These are phyloP conservation scores for Chaetomium tenue DNA, from an alignment of 495 filamentous ascomycete genomes.

Conservation along the genomic window DNA sequence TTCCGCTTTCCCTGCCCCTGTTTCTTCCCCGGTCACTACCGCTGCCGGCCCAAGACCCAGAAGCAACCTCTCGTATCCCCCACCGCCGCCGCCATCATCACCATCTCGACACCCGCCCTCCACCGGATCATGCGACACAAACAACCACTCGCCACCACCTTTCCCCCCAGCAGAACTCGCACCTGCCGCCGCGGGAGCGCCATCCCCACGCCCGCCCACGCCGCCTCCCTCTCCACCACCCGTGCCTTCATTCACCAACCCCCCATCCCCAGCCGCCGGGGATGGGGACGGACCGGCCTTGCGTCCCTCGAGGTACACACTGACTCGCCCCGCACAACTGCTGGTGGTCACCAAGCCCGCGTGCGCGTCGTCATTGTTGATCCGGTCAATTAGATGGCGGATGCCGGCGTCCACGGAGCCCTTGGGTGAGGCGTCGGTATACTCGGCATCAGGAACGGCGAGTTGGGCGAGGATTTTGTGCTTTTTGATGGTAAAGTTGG, in stretches of 20 bases:
- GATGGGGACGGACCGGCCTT: conserved; percentile 32
- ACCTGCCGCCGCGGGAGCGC: conserved; percentile 2
- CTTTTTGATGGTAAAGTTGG: conserved; percentile 60
- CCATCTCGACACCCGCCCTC: conserved; percentile 10
- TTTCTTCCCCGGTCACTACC: conserved; percentile 13
- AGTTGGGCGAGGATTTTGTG: conserved; percentile 63
- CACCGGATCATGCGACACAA: conserved; percentile 77
- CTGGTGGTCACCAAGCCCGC: conserved; percentile 82
- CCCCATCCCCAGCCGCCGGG: neutral
- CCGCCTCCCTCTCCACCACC: neutral
- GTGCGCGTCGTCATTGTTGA: conserved; percentile 65
- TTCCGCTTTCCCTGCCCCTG: neutral
- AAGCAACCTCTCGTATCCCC: conserved; percentile 25
- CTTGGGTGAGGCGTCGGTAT: conserved; percentile 80
- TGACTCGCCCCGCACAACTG: conserved; percentile 81
- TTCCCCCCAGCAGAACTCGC: conserved; percentile 61
- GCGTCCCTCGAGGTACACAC: conserved; percentile 78
- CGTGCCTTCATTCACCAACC: neutral
- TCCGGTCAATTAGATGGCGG: conserved; percentile 66
- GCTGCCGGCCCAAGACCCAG: conserved; percentile 18
- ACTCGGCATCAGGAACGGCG: conserved; percentile 59
- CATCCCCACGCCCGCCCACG: neutral
- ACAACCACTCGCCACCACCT: conserved; percentile 79
- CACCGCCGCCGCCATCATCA: conserved; percentile 39
- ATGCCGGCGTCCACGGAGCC: conserved; percentile 78